Base-by-base conservation (phyloP, 345 rosid genomes). In the Orychophragmus violaceus region DNA sequence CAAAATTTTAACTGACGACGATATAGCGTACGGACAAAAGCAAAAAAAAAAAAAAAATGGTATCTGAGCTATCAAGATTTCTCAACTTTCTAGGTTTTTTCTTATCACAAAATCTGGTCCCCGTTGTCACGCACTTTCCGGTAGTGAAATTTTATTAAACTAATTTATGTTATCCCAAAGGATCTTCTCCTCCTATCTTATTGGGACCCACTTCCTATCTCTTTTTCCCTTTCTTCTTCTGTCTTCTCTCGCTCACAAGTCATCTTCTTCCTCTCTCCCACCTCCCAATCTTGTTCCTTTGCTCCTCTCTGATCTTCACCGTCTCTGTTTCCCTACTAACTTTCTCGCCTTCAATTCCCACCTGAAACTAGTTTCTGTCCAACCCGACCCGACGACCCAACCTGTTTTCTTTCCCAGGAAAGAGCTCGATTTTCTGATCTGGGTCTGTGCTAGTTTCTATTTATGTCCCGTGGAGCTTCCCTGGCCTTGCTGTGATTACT, bases 121-220 rank as follows among this genome's bases (percentile, higher is more conserved):
- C 16, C 42, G 62, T 66, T 29, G 62, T 42, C 54, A 54, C 44
- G 54, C 71, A 54, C 71, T 65, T 36, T 53, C 53, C 44, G 28
- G 9, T 53, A 6, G 23, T 55, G 8, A 68, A 57, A 32, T 57
- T 39, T 67, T 41, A 16, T 16, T 42, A 7, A 16, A 16, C 3
- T 16, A 6, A 1, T 6, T 17, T 3, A 44, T 44, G 8, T 48
- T 48, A 61, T 69, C 74, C 24, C 27, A 0, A 51, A 61, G 17
- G 54, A 68, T 61, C 68, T 61, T 77, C 75, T 48, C 14, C 57
- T 48, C 42, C 39, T 52, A 71, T 77, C 76, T 50, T 50, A 42
- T 23, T 14, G 41, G 81, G 74, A 36, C 71, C 82, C 74, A 59
- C 76, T 25, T 29, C 22, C 56, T 6, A 44, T 71, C 74, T 12